Base-by-base conservation (phyloP, 2,329 filamentous ascomycete genomes). In the Ophiocordyceps camponoti-saundersi region DNA sequence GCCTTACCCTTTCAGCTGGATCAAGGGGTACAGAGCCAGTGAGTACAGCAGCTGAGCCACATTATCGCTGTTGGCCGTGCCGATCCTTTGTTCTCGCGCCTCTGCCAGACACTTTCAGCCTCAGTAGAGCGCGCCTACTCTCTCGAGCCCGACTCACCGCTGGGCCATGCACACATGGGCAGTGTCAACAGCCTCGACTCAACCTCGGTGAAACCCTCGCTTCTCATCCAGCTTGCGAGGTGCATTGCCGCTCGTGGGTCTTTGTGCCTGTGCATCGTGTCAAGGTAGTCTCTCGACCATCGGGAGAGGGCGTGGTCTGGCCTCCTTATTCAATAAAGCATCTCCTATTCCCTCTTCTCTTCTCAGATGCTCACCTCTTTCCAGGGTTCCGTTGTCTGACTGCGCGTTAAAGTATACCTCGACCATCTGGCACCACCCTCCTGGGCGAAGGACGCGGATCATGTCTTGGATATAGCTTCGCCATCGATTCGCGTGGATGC, bases 391-490 rank as follows among this genome's bases (percentile, higher is more conserved):
- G 55, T 85, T 93, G 54, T 90, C 79, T 1, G 86, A 94, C 60
- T 94, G 89, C 23, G 85, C 79, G 52, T 87, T 86, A 61, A 81
- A 82, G 57, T 93, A 87, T 55, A 89, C 75, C 58, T 95, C 89
- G n/a, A 85, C 76, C 73, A 94, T 80, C 58, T 95, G 87, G 49
- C 84, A 74, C 86, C 87, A 95, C 1, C 89, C 88, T 2, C 80
- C 82, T 6, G 79, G 81, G 45, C 77, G 81, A 51, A 89, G 66
- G 11, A 87, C 72, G 21, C 77, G 72, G 52, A 77, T 75, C 50
- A 94, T 83, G 54, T 95, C 89, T 53, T 71, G 69, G 52, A 94
- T 63, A 61, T 93, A 95, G 30, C 72, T 71, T 47, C 67, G 64
- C 89, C 89, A 95, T 60, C 86, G 74, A 51, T 71, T 66, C 48